Base-by-base conservation (phyloP, 2,329 filamentous ascomycete genomes). In the Aureobasidium pullulans region DNA sequence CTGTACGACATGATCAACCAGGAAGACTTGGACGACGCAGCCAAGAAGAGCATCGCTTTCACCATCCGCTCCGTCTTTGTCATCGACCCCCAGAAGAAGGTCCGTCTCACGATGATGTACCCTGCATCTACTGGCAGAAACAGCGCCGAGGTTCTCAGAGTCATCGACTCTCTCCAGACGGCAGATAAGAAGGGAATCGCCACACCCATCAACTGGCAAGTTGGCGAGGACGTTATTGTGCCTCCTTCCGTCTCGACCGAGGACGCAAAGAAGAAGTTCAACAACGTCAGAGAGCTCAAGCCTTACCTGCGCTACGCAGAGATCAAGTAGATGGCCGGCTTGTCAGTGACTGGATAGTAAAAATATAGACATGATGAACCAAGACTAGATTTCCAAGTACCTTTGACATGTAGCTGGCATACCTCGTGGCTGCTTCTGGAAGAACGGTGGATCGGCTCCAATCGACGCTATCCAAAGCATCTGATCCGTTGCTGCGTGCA, bases 61-160 rank as follows among this genome's bases (percentile, higher is more conserved):
- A 96, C 92, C 68, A 96, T 96, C 77, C 90, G 92, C 70, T 90
- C 88, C 67, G 92, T 96, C 72, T 96, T 95, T 82, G 81, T 96
- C 77, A 94, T 96, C 74, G 91, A 96, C 79, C 91, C 91, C 64
- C 85, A 84, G 76, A 96, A 96, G 86, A 93, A 87, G 75, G 94
- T 96, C 77, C 87, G 92, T 68, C 85, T 92, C 72, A 95, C 90
- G 73, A 88, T 96, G 79, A 86, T 89, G 71, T 96, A 96, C 81
- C 92, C 92, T 44, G 91, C 92, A 62, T 92, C 88, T 61, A 95
- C 90, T 47, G 92, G 92, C 37, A 72, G 82, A 47, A 84, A 84
- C 67, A 78, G 79, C 6, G 73, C 75, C 6, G 82, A 84, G 69
- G 81, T 84, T 47, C 69, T 84, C 61, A 73, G 82, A 47, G 81